A percentile compares a stretch with the other conserved stretches of the same genome.
These are phyloP conservation scores for Stephania japonica DNA, from an alignment of 164 flowering plant species.

Conservation along the genomic window DNA sequence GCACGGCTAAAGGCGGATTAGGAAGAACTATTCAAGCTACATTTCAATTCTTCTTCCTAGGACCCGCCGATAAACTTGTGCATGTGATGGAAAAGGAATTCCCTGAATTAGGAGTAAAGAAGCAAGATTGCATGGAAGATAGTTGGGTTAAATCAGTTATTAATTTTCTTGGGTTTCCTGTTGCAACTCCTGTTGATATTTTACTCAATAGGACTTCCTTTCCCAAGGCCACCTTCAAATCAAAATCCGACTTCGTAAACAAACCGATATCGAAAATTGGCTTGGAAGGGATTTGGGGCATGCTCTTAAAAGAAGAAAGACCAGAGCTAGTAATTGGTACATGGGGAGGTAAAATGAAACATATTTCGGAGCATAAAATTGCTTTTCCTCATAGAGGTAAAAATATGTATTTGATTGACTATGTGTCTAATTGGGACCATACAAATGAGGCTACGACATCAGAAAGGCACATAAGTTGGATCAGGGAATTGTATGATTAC, in stretches of 20 bases:
- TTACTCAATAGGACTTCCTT: background rate
- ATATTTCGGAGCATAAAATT: conserved; percentile 15
- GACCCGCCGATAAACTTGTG: background rate
- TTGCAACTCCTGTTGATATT: background rate
- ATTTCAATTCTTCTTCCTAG: conserved; percentile 11
- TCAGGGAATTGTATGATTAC: conserved; percentile 14
- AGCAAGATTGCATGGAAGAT: conserved; percentile 7
- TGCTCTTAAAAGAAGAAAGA: conserved; percentile 9
- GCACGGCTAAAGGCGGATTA: background rate
- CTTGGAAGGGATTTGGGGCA: conserved; percentile 13
- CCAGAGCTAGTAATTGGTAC: conserved; percentile 8
- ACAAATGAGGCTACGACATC: background rate
- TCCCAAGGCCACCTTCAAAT: conserved; percentile 2
- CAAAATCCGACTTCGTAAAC: conserved; percentile 11
- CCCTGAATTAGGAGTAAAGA: conserved; percentile 12
- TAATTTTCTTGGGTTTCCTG: background rate
- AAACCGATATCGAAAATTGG: conserved; percentile 13
- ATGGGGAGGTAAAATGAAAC: conserved; percentile 23
- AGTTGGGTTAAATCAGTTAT: conserved; percentile 14
- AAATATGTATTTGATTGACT: conserved; percentile 14
- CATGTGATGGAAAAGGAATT: background rate
- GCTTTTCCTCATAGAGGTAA: conserved; percentile 23
- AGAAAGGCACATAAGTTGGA: conserved; percentile 18
- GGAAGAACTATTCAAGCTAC: background rate
- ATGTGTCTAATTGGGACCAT: conserved; percentile 12